A percentile compares a stretch with the other conserved stretches of the same genome.
phyloP scores from a whole-genome alignment of 768 basidiomycete genomes.

The Pleurotus djamor region DNA sequence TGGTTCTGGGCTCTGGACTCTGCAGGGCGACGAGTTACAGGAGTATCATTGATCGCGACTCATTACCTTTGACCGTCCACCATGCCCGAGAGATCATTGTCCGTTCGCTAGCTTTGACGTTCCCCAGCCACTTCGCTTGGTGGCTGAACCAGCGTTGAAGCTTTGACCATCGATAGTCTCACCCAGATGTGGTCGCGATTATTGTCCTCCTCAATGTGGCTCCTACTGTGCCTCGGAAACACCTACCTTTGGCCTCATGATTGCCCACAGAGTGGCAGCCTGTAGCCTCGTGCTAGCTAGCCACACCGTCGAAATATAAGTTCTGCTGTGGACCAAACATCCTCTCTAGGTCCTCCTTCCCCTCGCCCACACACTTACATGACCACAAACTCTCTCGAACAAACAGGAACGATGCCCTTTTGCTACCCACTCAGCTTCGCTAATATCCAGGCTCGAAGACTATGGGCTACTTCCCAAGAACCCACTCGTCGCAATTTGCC shows the following conservation, averaged over 20 bases:
- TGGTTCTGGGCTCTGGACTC: too few species aligned
- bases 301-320: constrained; percentile 1
- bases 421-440: not conserved
- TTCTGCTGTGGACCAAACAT: not conserved
- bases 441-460: not conserved
- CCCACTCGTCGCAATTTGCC: not conserved
- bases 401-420: not conserved
- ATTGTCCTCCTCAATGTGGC: too few species aligned
- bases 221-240: not conserved
- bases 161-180: not conserved
- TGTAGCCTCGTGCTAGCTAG: constrained; percentile 1
- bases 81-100: too few species aligned
- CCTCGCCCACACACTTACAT: not conserved
- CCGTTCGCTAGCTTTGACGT: not conserved
- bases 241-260: not conserved
- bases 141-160: not conserved
- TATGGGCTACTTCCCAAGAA: not conserved
- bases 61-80: too few species aligned
- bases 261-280: not conserved
- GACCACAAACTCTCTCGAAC: too few species aligned
- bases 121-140: not conserved
- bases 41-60: too few species aligned
- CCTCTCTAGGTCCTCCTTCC: not conserved
- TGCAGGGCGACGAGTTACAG: too few species aligned
- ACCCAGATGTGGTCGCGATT: too few species aligned